phyloP scores from a whole-genome alignment of 140 eudicot genomes.

The Oenanthe javanica region DNA sequence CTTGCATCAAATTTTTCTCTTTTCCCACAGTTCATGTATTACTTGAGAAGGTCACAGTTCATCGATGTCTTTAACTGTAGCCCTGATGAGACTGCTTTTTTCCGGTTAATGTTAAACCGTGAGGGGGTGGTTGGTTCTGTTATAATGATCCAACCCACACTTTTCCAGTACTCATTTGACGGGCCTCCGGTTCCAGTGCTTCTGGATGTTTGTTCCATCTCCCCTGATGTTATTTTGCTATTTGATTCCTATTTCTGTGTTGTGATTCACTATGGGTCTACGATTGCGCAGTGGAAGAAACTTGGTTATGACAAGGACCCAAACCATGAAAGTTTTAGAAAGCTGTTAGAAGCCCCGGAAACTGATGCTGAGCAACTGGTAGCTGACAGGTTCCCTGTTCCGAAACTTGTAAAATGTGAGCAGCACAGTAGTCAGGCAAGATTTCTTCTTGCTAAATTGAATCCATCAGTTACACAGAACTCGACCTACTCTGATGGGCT shows the following conservation, averaged over 20 bases:
- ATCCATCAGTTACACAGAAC: constrained; percentile 91
- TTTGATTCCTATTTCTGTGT: constrained; percentile 85
- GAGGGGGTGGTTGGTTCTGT: constrained; percentile 85
- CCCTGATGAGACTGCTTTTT: constrained; percentile 92
- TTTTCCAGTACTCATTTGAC: constrained; percentile 73
- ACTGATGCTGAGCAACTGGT: constrained; percentile 68
- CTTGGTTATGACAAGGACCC: constrained; percentile 84
- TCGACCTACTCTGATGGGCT: constrained; percentile 59
- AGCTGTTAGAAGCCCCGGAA: constrained; percentile 74
- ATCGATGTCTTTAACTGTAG: constrained; percentile 81
- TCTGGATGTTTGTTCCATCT: constrained; percentile 74
- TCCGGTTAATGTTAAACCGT: constrained; percentile 73
- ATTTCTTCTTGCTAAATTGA: constrained; percentile 89
- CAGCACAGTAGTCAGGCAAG: constrained; percentile 97
- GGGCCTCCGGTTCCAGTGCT: constrained; percentile 89
- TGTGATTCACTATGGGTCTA: constrained; percentile 85
- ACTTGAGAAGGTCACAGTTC: constrained; percentile 81
- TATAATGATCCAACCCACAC: constrained; percentile 94
- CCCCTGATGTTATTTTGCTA: constrained; percentile 74
- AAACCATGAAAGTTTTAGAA: constrained; percentile 65
- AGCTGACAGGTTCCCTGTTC: constrained; percentile 77
- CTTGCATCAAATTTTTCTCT: constrained; percentile 76
- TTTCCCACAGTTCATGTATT: constrained; percentile 88
- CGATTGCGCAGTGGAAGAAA: constrained; percentile 85
- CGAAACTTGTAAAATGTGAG: constrained; percentile 73